Evolutionary conservation across 495 filamentous ascomycete genomes (phyloP).

Genomic region (Penicillium dipodomyicola): DNA sequence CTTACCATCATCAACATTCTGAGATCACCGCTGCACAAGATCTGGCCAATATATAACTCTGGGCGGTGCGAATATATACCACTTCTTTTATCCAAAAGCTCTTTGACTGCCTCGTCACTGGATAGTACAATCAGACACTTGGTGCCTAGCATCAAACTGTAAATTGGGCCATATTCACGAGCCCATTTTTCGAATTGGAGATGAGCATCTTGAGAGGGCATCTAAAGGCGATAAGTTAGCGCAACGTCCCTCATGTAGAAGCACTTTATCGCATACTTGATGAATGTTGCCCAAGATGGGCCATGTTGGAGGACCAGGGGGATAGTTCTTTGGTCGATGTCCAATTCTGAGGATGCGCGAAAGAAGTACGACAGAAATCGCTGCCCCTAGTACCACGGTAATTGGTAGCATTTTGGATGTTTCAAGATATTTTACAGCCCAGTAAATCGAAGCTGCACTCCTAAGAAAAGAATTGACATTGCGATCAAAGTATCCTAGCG

Average conservation of each 20-base stretch:
- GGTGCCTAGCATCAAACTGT: conserved; percentile 56
- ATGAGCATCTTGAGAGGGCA: conserved; percentile 20
- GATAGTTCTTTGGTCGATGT: conserved; percentile 29
- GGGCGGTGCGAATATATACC: conserved; percentile 63
- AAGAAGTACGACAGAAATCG: conserved; percentile 13
- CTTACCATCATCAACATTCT: conserved; percentile 36
- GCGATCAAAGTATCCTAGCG: too few species aligned
- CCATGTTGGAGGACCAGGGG: conserved; percentile 38
- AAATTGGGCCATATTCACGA: conserved; percentile 61
- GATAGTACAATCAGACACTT: conserved; percentile 59
- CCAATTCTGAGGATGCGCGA: conserved; percentile 20
- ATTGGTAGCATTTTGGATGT: conserved; percentile 11
- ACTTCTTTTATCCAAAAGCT: conserved; percentile 57
- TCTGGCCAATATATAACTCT: conserved; percentile 41
- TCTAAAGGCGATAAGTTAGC: conserved; percentile 6
- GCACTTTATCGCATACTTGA: conserved; percentile 16
- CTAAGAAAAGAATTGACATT: too few species aligned
- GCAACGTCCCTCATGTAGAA: conserved; percentile 1
- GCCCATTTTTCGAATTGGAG: conserved; percentile 60
- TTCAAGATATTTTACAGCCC: neutral
- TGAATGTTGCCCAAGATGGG: conserved; percentile 39
- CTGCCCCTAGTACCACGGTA: conserved; percentile 3
- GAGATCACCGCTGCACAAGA: conserved; percentile 31
- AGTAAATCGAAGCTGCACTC: neutral
- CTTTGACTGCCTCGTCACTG: conserved; percentile 53